These are phyloP conservation scores for Xylariaceae sp. DNA, from an alignment of 2,329 filamentous ascomycete species.

Conservation along the genomic window DNA sequence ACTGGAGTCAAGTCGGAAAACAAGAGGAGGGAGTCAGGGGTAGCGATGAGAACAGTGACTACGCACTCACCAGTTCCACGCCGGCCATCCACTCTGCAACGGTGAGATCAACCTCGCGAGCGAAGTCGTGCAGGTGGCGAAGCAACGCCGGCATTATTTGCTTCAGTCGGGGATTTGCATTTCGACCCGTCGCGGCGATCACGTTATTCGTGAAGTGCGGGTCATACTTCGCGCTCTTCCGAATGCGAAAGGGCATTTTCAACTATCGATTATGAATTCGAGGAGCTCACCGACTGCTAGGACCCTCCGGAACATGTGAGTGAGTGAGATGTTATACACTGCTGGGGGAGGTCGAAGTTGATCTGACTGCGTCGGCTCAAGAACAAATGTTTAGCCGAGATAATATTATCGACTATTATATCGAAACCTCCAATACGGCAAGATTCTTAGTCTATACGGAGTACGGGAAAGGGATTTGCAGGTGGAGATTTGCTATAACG, in stretches of 20 bases:
- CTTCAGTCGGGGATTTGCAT: conserved; percentile 62
- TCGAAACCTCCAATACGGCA: too few relatives aligned
- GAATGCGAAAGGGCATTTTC: not conserved
- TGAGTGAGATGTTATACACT: not conserved
- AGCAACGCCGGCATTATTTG: conserved; percentile 64
- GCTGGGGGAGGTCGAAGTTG: not conserved
- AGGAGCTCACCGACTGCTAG: not conserved
- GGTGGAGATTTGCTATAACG: not conserved
- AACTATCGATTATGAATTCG: not conserved
- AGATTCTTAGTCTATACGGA: not conserved
- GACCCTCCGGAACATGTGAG: not conserved
- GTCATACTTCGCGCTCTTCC: conserved; percentile 6
- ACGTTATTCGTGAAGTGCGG: conserved; percentile 64
- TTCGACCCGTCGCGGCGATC: conserved; percentile 67
- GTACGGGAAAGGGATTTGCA: not conserved
- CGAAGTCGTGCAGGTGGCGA: conserved; percentile 74
- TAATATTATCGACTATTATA: too few relatives aligned
- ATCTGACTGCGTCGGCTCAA: not conserved
- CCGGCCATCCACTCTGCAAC: conserved; percentile 74
- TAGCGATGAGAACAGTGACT: not conserved
- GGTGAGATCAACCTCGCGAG: conserved; percentile 72
- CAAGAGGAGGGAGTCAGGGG: not conserved
- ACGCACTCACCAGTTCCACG: conserved; percentile 47
- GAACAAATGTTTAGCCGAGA: not conserved
- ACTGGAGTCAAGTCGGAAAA: too few relatives aligned